Base-by-base conservation (phyloP, 345 rosid genomes). In the Salix suchowensis region DNA sequence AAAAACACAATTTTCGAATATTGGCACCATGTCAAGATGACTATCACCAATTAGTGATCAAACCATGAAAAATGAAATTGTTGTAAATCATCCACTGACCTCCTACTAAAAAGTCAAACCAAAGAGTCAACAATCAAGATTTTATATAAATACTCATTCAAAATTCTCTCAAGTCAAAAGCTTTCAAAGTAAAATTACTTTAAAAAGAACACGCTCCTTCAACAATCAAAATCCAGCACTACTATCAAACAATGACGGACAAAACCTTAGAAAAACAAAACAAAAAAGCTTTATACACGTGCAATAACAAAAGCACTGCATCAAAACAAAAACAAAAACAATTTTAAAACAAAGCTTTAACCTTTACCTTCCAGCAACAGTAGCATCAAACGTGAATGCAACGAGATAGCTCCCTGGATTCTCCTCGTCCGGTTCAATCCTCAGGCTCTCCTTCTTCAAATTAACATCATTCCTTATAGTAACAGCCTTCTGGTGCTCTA, bases 351-450 rank as follows among this genome's bases (percentile, higher is more conserved):
- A 71, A 65, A 71, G 39, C 60, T 54, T 54, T 24, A 72, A 10
- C 23, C 72, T 50, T 72, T 82, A 93, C 98, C 99, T 90, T 39
- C 98, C 95, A 64, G 88, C 83, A 78, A 91, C 97, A 42, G 96
- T 89, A 19, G 99, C 98, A 84, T 96, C 99, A 83, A 96, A 96
- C 60, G 92, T 90, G 85, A 96, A 96, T 13, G 98, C 74, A 83
- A 94, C 91, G 69, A 96, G 86, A 61, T 85, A 88, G 73, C 84
- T 87, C 78, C 94, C 97, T 14, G 94, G 90, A 74, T 44, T 32
- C 32, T 90, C 90, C 52, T 84, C 88, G 72, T 96, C 99, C 15
- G 88, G 67, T 73, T 85, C 94, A 32, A 96, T 79, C 82, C 78
- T 82, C 86, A 96, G 83, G 73, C 86, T 86, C 81, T 96, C 99